Evolutionary conservation across 2,329 filamentous ascomycete genomes (phyloP).

Genomic region (Cadophora gregata): DNA sequence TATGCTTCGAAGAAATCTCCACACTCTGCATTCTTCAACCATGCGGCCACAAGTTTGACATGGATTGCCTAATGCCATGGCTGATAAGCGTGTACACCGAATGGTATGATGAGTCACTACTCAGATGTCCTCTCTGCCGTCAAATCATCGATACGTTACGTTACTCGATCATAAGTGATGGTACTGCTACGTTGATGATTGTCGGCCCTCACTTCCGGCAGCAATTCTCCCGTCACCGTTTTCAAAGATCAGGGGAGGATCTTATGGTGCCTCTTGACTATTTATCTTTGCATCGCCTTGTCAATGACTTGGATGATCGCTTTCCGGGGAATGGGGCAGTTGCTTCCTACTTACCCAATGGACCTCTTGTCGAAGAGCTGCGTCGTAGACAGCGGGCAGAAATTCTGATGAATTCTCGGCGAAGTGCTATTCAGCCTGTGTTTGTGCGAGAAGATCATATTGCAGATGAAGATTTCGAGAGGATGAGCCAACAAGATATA

Average conservation of each 20-base stretch:
- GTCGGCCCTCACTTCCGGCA: conserved; percentile 10
- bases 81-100: neutral
- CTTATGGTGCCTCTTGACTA: neutral
- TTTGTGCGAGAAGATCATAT: neutral
- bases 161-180: neutral
- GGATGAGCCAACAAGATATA: neutral
- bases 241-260: neutral
- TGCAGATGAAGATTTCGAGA: neutral
- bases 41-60: conserved; percentile 18
- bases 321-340: neutral
- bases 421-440: neutral
- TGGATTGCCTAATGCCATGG: conserved; percentile 14
- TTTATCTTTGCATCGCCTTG: neutral
- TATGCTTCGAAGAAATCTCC: conserved; percentile 7
- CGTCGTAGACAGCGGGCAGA: neutral
- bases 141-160: neutral
- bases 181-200: neutral
- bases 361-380: neutral
- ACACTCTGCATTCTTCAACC: conserved; percentile 3
- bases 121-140: conserved; percentile 16
- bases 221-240: neutral
- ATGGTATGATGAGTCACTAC: neutral
- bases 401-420: neutral
- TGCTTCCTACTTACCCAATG: neutral
- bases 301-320: neutral